Evolutionary conservation across 2,329 filamentous ascomycete species (phyloP).

Genomic region (Orbilia brochopaga): DNA sequence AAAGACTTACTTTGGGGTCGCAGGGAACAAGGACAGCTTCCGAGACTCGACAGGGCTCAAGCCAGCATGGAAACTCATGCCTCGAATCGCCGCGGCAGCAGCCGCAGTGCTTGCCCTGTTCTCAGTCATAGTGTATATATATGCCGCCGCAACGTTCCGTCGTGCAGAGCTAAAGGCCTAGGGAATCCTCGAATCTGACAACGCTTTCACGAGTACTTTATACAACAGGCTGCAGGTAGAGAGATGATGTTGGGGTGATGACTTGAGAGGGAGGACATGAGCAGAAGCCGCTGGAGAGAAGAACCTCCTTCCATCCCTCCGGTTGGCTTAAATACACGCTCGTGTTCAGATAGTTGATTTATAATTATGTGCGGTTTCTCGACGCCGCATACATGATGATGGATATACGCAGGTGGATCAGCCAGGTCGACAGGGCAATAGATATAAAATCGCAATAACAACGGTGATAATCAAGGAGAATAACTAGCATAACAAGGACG

Average conservation of each 20-base stretch:
- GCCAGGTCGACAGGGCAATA: neutral
- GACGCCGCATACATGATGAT: too few relatives aligned
- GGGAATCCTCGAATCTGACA: too few relatives aligned
- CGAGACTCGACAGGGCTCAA: slow-evolving; percentile 16
- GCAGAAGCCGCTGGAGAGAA: too few relatives aligned
- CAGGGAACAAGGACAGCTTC: slow-evolving; percentile 32
- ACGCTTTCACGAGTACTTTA: too few relatives aligned
- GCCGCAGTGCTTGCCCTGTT: slow-evolving; percentile 31
- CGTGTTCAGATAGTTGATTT: too few relatives aligned
- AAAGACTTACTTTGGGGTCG: slow-evolving; percentile 22
- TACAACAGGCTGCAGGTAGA: too few relatives aligned
- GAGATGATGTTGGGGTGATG: too few relatives aligned
- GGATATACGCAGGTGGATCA: too few relatives aligned
- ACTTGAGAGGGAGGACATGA: too few relatives aligned
- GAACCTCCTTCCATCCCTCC: too few relatives aligned
- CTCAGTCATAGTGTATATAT: slow-evolving; percentile 2
- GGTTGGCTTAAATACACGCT: too few relatives aligned
- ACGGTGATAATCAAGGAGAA: neutral
- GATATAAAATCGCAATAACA: neutral
- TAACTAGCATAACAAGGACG: neutral
- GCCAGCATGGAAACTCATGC: slow-evolving; percentile 6
- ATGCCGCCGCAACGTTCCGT: neutral
- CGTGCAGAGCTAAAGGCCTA: neutral
- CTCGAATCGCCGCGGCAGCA: slow-evolving; percentile 29
- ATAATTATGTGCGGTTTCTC: too few relatives aligned